phyloP scores from a whole-genome alignment of 441 rosid species.

The Monsonia emarginata region DNA sequence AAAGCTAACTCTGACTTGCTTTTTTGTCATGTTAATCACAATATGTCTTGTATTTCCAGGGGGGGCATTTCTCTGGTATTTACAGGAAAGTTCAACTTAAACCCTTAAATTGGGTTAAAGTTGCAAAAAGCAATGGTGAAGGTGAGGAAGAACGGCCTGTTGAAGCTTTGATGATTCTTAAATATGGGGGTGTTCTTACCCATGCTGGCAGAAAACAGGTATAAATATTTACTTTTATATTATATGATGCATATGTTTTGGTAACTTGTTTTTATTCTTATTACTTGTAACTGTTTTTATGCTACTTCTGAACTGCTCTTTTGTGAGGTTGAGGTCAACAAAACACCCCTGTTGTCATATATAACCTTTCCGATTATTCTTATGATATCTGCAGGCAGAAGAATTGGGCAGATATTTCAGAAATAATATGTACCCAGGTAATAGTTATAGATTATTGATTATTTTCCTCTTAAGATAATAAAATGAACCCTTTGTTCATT shows the following conservation, averaged over 20 bases:
- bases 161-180: conserved; percentile 98
- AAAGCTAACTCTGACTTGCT: not conserved
- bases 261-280: not conserved
- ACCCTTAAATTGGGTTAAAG: conserved; percentile 91
- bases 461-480: not conserved
- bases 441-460: conserved; percentile 9
- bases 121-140: conserved; percentile 61
- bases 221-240: conserved; percentile 15
- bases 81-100: conserved; percentile 98
- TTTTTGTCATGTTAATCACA: not conserved
- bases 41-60: conserved; percentile 44
- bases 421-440: conserved; percentile 99
- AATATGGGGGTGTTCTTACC: conserved; percentile 98
- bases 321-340: no score
- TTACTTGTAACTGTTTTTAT: not conserved
- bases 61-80: conserved; percentile 98
- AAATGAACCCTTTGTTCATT: not conserved
- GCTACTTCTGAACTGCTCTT: not conserved
- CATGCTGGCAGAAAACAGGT: conserved; percentile 99
- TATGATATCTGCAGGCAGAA: conserved; percentile 67
- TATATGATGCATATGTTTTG: no score
- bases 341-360: not conserved
- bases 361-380: conserved; percentile 5
- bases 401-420: conserved; percentile 95
- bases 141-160: conserved; percentile 90